Evolutionary conservation across 768 basidiomycete species (phyloP), one percentile per base, ranked within the genome.

Genomic region (Tulasnella sp.): DNA sequence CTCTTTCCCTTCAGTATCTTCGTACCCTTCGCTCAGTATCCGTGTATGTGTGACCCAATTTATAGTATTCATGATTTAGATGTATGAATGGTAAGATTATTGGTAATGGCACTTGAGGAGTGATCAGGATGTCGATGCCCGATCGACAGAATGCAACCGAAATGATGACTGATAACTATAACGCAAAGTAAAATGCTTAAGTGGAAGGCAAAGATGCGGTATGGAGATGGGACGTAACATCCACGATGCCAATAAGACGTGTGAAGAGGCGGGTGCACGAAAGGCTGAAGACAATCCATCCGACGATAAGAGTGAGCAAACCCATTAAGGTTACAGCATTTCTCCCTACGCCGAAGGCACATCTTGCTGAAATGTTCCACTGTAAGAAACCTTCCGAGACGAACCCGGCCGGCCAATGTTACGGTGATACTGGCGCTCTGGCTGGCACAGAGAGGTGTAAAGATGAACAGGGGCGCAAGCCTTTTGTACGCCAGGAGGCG

Each of bases 381-480:
- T 71, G 66, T 61, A 75, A 70, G 56, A 73, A 71, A 0, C 75
- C 75, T 56, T 77, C 76, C n/a, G 67, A 67, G n/a, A 77, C 71
- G 34, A n/a, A 76, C 70, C 62, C 76, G 75, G 1, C 76, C 73
- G 0, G 73, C 70, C 15, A 76, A 66, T 0, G 75, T 76, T 8
- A 70, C 74, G 0, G 75, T 75, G 58, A 77, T 71, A 8, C 69
- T 69, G 0, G 76, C 75, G 24, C 70, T 69, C 62, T 76, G 75
- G 8, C 75, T 75, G 1, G 73, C 69, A 23, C 71, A 72, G 21
- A 77, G 69, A 3, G 76, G 65, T 4, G 73, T 75, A 47, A 77
- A 62, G 3, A 75, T 75, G 58, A 76, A 77, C n/a, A 77, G 67
- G 30, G 72, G 69, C 0, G 73, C 75, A 17, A 73, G 68, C 67